A percentile compares a stretch with the other conserved stretches of the same genome.
phyloP scores from a whole-genome alignment of 495 filamentous ascomycete species.

The Bathelium albidoporum region DNA sequence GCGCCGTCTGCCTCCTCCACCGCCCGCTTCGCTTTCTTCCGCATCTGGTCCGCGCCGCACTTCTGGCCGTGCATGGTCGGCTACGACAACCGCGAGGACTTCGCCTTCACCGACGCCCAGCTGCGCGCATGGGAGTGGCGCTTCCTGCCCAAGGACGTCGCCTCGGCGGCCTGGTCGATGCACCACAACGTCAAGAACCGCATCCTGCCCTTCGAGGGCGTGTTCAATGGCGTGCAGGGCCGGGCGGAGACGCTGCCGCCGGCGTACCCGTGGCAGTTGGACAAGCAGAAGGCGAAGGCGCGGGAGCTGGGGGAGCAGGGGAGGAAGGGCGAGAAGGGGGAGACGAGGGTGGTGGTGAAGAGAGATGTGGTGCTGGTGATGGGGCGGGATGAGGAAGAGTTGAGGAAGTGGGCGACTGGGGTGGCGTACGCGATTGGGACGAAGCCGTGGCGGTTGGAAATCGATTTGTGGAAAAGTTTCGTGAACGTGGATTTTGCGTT shows the following conservation, averaged over 20 bases:
- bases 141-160: constrained; percentile 44
- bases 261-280: not conserved
- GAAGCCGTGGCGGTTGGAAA: constrained; percentile 42
- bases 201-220: constrained; percentile 23
- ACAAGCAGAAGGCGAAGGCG: constrained; percentile 14
- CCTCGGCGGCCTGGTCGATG: constrained; percentile 34
- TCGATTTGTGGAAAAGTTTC: constrained; percentile 46
- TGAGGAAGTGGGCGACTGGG: constrained; percentile 31
- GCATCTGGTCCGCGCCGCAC: constrained; percentile 41
- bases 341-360: constrained; percentile 26
- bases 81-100: constrained; percentile 21
- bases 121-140: constrained; percentile 38
- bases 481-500: constrained; percentile 40
- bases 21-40: constrained; percentile 36
- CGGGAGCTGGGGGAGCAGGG: not conserved
- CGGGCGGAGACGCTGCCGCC: not conserved
- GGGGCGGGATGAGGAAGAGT: constrained; percentile 35
- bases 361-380: constrained; percentile 39
- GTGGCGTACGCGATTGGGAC: constrained; percentile 40
- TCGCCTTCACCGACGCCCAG: constrained; percentile 32
- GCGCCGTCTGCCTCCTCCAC: not conserved
- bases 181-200: constrained; percentile 30
- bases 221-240: constrained; percentile 18
- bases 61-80: constrained; percentile 43
- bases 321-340: not conserved